Conservation (phyloP, 768 basidiomycete species). For the Neoboletus magnificus region DNA sequence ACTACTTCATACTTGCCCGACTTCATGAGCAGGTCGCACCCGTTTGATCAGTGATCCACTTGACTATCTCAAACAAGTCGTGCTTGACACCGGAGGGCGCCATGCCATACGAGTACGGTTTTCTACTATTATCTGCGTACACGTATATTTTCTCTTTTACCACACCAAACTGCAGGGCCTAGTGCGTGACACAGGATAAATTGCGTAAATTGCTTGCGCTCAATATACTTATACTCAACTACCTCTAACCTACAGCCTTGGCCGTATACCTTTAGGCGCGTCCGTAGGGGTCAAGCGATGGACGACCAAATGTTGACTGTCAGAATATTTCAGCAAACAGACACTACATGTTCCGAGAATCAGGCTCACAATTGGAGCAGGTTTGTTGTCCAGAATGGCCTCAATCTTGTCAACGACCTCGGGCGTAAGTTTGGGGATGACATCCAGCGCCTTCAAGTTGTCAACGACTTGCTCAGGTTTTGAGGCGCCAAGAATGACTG, state of each 20-base stretch:
- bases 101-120: too few species aligned
- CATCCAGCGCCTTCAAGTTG: constrained; percentile 50
- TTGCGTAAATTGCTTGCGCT: not conserved
- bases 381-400: constrained; percentile 44
- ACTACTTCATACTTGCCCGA: too few species aligned
- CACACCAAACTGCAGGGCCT: too few species aligned
- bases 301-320: constrained; percentile 28
- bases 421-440: constrained; percentile 52
- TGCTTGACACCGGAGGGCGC: too few species aligned
- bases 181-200: not conserved
- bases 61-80: too few species aligned
- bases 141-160: not conserved
- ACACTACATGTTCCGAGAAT: not conserved
- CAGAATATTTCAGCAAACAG: constrained; percentile 3
- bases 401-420: constrained; percentile 52
- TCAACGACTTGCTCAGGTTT: constrained; percentile 47
- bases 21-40: too few species aligned
- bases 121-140: not conserved
- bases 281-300: constrained; percentile 28
- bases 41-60: too few species aligned
- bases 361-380: constrained; percentile 27
- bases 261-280: constrained; percentile 12
- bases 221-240: not conserved
- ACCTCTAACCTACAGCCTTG: not conserved
- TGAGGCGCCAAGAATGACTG: constrained; percentile 47